Conservation (phyloP, 208 protist genomes). For the Wallacemonas sp. region DNA sequence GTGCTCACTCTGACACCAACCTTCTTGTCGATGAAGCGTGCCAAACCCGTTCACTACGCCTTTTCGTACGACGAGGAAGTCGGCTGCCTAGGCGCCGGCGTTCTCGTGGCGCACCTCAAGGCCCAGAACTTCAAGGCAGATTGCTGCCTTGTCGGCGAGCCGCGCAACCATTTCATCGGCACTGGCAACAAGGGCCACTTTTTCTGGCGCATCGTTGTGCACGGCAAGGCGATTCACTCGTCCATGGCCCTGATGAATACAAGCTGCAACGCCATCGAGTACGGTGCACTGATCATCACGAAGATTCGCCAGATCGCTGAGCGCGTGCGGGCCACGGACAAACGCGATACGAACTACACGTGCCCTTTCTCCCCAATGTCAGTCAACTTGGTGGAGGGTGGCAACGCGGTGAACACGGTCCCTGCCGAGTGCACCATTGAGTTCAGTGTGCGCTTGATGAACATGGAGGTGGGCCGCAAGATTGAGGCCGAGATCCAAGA, state of each 20-base stretch:
- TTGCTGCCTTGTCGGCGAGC: constrained; percentile 47
- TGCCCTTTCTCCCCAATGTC: constrained; percentile 25
- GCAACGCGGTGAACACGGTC: constrained; percentile 51
- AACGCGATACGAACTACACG: constrained; percentile 17
- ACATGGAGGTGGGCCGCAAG: constrained; percentile 12
- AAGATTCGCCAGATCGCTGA: constrained; percentile 31
- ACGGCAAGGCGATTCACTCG: constrained; percentile 48
- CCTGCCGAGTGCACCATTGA: constrained; percentile 42
- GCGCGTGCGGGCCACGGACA: constrained; percentile 11
- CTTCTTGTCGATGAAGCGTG: constrained; percentile 36
- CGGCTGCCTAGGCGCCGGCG: constrained; percentile 26
- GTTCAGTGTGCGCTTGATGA: constrained; percentile 36
- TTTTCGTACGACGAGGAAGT: constrained; percentile 55
- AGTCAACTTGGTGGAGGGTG: constrained; percentile 30
- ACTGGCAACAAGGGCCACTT: constrained; percentile 31
- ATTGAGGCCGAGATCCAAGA: constrained; percentile 25
- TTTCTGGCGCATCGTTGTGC: constrained; percentile 25
- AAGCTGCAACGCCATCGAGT: constrained; percentile 40
- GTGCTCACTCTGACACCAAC: constrained; percentile 34
- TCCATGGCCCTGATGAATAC: constrained; percentile 39
- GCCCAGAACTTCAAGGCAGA: constrained; percentile 26
- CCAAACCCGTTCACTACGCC: constrained; percentile 48
- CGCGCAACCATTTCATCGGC: constrained; percentile 31
- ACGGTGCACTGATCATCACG: constrained; percentile 36
- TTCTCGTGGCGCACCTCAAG: constrained; percentile 20